phyloP scores from a whole-genome alignment of 2,329 filamentous ascomycete genomes.

The Sphaerulina musiva region DNA sequence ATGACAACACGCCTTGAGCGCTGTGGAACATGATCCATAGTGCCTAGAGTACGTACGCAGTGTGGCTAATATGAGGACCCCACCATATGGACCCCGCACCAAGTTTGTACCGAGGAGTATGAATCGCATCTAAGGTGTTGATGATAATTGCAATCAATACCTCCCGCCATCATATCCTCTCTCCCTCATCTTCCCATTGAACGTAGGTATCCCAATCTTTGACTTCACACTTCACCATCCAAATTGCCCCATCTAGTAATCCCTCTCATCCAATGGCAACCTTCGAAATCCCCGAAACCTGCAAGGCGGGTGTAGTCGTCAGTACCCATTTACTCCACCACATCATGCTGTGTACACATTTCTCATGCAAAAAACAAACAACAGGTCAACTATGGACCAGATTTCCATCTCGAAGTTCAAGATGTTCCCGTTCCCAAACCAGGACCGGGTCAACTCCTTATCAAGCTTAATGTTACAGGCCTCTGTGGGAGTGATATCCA shows the following conservation, averaged over 20 bases:
- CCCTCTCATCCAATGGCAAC: conserved; percentile 12
- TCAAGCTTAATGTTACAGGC: conserved; percentile 53
- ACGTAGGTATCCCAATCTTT: background rate
- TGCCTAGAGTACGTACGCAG: no score
- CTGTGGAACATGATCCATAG: background rate
- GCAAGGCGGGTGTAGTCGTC: conserved; percentile 46
- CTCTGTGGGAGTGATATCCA: conserved; percentile 52
- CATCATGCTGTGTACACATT: background rate
- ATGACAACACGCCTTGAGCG: no score
- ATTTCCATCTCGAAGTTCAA: conserved; percentile 43
- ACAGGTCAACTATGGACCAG: conserved; percentile 42
- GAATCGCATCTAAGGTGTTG: no score
- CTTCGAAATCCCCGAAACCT: conserved; percentile 41
- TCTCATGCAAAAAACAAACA: background rate
- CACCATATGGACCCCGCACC: background rate
- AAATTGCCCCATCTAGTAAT: background rate
- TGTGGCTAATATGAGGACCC: background rate
- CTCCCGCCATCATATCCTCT: no score
- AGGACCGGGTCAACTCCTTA: conserved; percentile 47
- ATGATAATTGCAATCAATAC: no score
- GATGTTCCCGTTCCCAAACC: conserved; percentile 46
- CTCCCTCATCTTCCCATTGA: background rate
- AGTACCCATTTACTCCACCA: background rate
- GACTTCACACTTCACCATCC: background rate
- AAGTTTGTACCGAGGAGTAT: background rate